Evolutionary conservation across 2,329 filamentous ascomycete species (phyloP), one percentile per base, ranked within the genome.

Genomic region (Diaporthe ampelina): DNA sequence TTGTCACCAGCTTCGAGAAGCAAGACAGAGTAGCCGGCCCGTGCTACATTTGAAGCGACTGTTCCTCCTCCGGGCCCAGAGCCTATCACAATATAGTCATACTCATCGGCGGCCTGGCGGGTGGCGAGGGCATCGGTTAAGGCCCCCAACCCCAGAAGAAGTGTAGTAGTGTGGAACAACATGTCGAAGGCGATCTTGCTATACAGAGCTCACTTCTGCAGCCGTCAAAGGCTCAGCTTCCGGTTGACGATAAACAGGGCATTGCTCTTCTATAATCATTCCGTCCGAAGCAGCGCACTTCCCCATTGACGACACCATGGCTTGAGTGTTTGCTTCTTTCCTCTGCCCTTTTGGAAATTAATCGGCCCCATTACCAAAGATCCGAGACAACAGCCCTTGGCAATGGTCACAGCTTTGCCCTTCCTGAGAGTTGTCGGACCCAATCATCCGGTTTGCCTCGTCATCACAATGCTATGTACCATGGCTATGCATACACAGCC

Each of bases 51-150:
- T 5, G 63, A 67, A n/a, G 63, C 63, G 6, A 67, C 45, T 1
- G 45, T 67, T 13, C 63, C 63, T 8, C 63, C 63, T 52, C 63
- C 63, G 1, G 63, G 63, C 1, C 63, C 63, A 9, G 63, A 67
- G 8, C 63, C 63, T 67, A 67, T 67, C 29, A 67, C 63, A 2
- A 67, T 67, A 4, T 67, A 67, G 45, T 67, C 63, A n/a, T 52
- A 67, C 45, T 67, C 63, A 10, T 67, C 63, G n/a, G 21, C 15
- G 21, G 63, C 15, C 32, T 67, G 63, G 7, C 63, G 63, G 24
- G 63, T 67, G 13, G 19, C 37, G 29, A 67, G 63, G 19, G 63
- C 63, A 2, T 40, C 7, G 6, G 45, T 19, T 10, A 52, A 0
- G 3, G 21, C 32, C 5, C 45, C 29, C 13, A 67, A n/a, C 9